Evolutionary conservation across 805 yeast species (phyloP), one percentile per base, ranked within the genome.

Genomic region (Kuraishia floccosa): DNA sequence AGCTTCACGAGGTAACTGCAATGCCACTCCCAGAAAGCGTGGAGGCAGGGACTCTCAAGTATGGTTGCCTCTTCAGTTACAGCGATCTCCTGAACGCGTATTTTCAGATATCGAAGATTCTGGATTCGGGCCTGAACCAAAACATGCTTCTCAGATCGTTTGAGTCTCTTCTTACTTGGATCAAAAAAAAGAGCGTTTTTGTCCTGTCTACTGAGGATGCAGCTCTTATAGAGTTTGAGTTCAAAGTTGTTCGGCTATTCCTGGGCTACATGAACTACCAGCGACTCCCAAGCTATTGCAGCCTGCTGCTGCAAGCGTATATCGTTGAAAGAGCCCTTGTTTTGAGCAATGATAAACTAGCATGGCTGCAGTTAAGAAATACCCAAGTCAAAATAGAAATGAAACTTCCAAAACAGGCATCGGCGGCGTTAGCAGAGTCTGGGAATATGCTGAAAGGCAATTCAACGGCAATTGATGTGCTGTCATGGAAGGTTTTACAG

Each of bases 401-500:
- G 30, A 35, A 31, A 13, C 29, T 35, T 12, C 35, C 38, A 3
- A 29, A 32, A 8, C 35, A 34, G 5, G 19, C 26, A 8, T 30
- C 30, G n/a, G 30, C 25, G n/a, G 14, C 16, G 4, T 23, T 30
- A 8, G n/a, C 36, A 7, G 18, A 30, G 8, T 34, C 40, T 5
- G 23, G 28, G 5, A 10, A 13, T 3, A 20, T 23, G 5, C 17
- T 34, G 24, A 15, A 28, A 23, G 7, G 23, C 31, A 30, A 39
- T 33, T 20, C 20, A 11, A 15, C 17, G 16, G 13, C 7, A 10
- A 32, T 37, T 9, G 45, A 44, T 16, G n/a, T 12, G 5, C 28
- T 50, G 22, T 35, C 35, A 18, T 52, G 50, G 39, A 55, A 52
- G 35, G 30, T 56, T 24, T 30, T 49, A 8, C 64, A 56, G 34